Conservation (phyloP, 768 basidiomycete genomes). For the Amanita pseudoporphyria region DNA sequence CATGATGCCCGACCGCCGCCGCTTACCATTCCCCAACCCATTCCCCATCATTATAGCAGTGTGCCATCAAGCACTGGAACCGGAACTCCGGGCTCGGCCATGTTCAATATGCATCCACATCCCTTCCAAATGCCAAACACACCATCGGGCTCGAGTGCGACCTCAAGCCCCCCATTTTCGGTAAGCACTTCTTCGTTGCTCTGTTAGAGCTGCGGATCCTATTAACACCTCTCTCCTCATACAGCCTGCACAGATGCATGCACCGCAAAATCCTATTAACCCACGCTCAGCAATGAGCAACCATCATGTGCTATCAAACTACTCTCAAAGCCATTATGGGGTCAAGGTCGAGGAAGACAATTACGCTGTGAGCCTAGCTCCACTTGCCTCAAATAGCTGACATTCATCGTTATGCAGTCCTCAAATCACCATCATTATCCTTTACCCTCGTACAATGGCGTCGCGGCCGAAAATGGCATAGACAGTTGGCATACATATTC, state of each 20-base stretch:
- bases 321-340: slow-evolving; percentile 38
- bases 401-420: slow-evolving; percentile 5
- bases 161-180: slow-evolving; percentile 79
- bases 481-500: slow-evolving; percentile 60
- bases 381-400: background rate
- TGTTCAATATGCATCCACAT: slow-evolving; percentile 46
- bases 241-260: slow-evolving; percentile 65
- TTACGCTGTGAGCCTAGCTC: slow-evolving; percentile 34
- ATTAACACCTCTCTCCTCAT: slow-evolving; percentile 40
- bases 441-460: slow-evolving; percentile 39
- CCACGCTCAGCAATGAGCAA: slow-evolving; percentile 35
- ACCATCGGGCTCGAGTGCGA: slow-evolving; percentile 62
- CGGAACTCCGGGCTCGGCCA: slow-evolving; percentile 25
- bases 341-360: slow-evolving; percentile 67
- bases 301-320: slow-evolving; percentile 29
- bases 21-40: slow-evolving; percentile 51
- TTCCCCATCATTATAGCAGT: slow-evolving; percentile 31
- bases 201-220: slow-evolving; percentile 36
- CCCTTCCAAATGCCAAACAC: slow-evolving; percentile 63
- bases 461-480: slow-evolving; percentile 33
- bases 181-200: slow-evolving; percentile 54
- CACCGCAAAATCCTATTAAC: slow-evolving; percentile 38
- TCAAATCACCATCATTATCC: slow-evolving; percentile 28
- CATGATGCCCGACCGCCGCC: slow-evolving; percentile 45
- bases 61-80: slow-evolving; percentile 7